Conservation (phyloP, 306 rosid genomes). For the Lathyrus tuberosus region DNA sequence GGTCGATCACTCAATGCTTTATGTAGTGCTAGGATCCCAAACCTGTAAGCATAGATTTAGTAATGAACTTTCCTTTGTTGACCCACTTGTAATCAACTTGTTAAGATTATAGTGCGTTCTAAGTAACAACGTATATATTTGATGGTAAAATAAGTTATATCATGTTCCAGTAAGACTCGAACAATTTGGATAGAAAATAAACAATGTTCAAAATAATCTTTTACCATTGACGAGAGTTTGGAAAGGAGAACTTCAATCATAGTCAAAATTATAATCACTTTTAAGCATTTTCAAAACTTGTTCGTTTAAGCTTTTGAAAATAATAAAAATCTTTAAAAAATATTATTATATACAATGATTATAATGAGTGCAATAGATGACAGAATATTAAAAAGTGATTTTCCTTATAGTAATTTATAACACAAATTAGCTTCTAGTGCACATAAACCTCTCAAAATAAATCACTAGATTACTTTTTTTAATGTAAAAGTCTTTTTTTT, state of each 20-base stretch:
- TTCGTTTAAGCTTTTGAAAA: not conserved
- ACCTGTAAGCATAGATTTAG: slow-evolving; percentile 58
- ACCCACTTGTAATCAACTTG: slow-evolving; percentile 32
- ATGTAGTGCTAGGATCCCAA: slow-evolving; percentile 77
- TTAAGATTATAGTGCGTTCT: not conserved
- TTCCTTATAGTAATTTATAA: not conserved
- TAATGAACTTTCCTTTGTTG: slow-evolving; percentile 38
- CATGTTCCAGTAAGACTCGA: not conserved
- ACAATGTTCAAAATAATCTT: not conserved
- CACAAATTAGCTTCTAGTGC: not conserved
- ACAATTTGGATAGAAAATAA: not conserved
- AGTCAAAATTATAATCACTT: not conserved
- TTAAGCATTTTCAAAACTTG: not conserved
- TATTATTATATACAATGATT: not conserved
- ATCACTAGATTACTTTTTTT: not conserved
- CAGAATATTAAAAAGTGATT: not conserved
- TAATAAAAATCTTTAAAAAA: not conserved
- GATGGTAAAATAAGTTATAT: not conserved
- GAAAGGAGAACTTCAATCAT: slow-evolving; percentile 14
- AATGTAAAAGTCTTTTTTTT: not conserved
- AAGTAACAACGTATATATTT: slow-evolving; percentile 4
- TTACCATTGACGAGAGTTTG: not conserved
- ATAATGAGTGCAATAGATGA: not conserved
- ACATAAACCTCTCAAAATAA: not conserved
- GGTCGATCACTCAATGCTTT: slow-evolving; percentile 64